Percentiles rank a stretch among this genome's conserved stretches.
These are phyloP conservation scores for Plantago rigida DNA, from an alignment of 305 asterid genomes.

Conservation along the genomic window DNA sequence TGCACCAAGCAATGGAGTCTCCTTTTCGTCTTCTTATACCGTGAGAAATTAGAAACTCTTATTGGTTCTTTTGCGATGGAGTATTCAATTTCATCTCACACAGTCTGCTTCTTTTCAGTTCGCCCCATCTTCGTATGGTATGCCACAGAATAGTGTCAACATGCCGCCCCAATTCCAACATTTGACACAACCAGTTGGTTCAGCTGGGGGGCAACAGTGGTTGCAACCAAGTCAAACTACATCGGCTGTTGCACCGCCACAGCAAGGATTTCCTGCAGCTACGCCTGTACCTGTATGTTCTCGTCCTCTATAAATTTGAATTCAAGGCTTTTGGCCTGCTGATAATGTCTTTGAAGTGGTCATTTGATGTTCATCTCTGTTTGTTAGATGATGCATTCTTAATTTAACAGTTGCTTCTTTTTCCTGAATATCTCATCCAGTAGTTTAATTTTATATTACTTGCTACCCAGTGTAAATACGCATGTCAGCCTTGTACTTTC, in stretches of 20 bases:
- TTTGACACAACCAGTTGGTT: slow-evolving; percentile 53
- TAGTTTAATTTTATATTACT: too few relatives aligned
- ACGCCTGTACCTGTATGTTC: slow-evolving; percentile 43
- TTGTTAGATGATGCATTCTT: slow-evolving; percentile 10
- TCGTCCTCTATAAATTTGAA: slow-evolving; percentile 15
- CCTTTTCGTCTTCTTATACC: slow-evolving; percentile 55
- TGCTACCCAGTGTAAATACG: too few relatives aligned
- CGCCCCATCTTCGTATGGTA: slow-evolving; percentile 55
- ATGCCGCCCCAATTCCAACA: slow-evolving; percentile 52
- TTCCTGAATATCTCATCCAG: too few relatives aligned
- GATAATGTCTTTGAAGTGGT: not conserved
- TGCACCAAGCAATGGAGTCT: slow-evolving; percentile 45
- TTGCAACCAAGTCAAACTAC: slow-evolving; percentile 54
- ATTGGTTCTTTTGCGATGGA: slow-evolving; percentile 14
- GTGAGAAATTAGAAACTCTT: slow-evolving; percentile 34
- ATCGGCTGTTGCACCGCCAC: slow-evolving; percentile 49
- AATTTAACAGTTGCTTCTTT: too few relatives aligned
- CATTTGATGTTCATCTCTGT: not conserved
- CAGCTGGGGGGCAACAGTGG: slow-evolving; percentile 60
- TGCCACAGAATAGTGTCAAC: slow-evolving; percentile 43
- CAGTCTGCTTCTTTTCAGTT: slow-evolving; percentile 36
- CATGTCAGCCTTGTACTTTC: too few relatives aligned
- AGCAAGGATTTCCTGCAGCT: slow-evolving; percentile 36
- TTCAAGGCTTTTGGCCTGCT: slow-evolving; percentile 5
- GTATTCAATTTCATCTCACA: slow-evolving; percentile 20